Base-by-base conservation (phyloP, 176 grass and related monocot species). In the Oryza australiensis region DNA sequence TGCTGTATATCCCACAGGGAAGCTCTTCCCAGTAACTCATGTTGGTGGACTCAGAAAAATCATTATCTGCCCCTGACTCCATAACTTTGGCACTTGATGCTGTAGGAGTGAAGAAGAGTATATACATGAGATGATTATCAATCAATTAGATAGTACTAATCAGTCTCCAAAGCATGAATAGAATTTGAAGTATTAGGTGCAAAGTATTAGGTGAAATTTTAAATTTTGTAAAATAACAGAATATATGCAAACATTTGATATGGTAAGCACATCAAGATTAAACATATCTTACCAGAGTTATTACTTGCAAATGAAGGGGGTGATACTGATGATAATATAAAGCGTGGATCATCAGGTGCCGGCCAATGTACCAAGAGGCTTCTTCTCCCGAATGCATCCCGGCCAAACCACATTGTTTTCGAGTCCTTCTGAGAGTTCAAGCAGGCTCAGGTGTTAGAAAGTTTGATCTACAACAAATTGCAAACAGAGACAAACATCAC, bases 321-420 rank as follows among this genome's bases (percentile, higher is more conserved):
- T 48, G 96, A 80, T 22, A 95, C 87, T 32, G 96, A 98, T 78
- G 90, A 95, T 26, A 98, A 81, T 88, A 91, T 64, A 81, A 98
- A 95, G 70, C 73, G 83, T 49, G 87, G 67, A 26, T 93, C 88
- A 65, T 86, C 87, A 88, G 87, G 73, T 66, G 90, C 90, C 53
- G 96, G 93, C 90, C 90, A 92, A 41, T 91, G 90, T 74, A 95
- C 96, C 68, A 98, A 85, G n/a, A 95, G 86, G 87, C 93, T 98
- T 77, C 93, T 84, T 80, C 93, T 90, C 55, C 95, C 90, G 22
- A 98, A 93, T 86, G 90, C 92, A 86, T 98, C 93, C 85, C 90
- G 80, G 32, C 88, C 90, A 84, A 94, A 95, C 90, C 92, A 98
- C 9, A 95, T 60, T 35, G 74, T 93, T 63, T 90, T 87, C 67